Conservation (phyloP, 768 basidiomycete genomes). For the Peribolospora baueri region DNA sequence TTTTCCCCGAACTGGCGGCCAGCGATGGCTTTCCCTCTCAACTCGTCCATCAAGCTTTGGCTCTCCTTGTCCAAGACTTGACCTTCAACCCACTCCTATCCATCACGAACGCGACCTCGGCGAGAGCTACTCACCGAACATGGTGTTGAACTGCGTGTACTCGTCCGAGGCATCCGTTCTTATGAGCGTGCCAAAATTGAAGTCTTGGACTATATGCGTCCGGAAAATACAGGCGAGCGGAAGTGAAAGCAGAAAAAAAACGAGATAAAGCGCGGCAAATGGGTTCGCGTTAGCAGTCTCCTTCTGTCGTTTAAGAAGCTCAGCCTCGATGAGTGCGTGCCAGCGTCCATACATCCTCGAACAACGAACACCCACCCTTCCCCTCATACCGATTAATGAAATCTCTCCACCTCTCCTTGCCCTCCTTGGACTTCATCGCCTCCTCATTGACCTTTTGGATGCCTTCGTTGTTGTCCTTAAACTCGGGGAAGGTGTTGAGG, state of each 20-base stretch:
- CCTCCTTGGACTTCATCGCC: constrained; percentile 56
- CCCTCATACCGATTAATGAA: constrained; percentile 48
- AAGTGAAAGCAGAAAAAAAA: no score
- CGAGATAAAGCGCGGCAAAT: no score
- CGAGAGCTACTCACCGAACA: constrained; percentile 41
- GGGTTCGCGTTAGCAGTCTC: no score
- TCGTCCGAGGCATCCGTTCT: constrained; percentile 52
- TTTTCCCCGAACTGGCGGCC: no score
- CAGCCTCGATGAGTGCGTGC: no score
- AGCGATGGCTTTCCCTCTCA: no score
- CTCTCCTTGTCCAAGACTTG: no score
- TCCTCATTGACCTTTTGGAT: constrained; percentile 55
- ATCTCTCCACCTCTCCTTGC: constrained; percentile 72
- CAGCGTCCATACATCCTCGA: no score
- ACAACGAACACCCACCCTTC: not conserved
- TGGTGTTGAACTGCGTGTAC: constrained; percentile 77
- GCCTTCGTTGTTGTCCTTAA: constrained; percentile 21
- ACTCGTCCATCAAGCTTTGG: no score
- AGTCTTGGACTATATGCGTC: constrained; percentile 54
- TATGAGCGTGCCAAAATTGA: constrained; percentile 90
- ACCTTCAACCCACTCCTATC: not conserved
- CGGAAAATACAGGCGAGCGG: no score
- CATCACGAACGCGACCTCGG: not conserved
- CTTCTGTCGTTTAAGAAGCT: no score
- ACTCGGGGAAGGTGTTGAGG: constrained; percentile 57